A percentile compares a stretch with the other conserved stretches of the same genome.
These are phyloP conservation scores for Ustilago nuda DNA, from an alignment of 1,284 basidiomycete species.

Conservation along the genomic window DNA sequence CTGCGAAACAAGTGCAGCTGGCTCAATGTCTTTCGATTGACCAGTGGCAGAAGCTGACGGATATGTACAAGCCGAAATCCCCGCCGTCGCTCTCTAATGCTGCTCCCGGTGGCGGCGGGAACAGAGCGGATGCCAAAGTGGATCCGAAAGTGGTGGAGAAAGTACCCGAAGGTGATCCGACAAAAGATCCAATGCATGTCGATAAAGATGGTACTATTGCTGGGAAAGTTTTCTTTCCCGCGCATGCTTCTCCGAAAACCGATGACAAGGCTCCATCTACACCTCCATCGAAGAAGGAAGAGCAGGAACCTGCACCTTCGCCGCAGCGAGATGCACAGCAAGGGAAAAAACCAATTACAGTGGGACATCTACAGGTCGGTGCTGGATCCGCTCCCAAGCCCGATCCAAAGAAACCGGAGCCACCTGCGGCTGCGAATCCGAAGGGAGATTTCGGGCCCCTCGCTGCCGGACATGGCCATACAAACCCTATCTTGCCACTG, in stretches of 20 bases:
- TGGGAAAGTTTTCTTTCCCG: constrained; percentile 3
- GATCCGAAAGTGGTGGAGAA: constrained; percentile 25
- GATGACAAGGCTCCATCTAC: neutral
- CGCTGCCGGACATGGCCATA: neutral
- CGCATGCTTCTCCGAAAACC: neutral
- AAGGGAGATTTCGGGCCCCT: neutral
- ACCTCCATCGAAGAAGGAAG: neutral
- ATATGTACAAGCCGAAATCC: constrained; percentile 22
- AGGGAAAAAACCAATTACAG: too few species aligned
- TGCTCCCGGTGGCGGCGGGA: neutral
- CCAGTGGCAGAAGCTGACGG: constrained; percentile 22
- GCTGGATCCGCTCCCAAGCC: neutral
- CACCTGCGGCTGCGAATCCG: neutral
- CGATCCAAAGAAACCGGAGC: neutral
- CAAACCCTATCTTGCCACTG: neutral
- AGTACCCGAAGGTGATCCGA: neutral
- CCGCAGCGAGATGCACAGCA: neutral
- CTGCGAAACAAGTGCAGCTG: constrained; percentile 32
- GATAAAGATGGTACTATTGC: constrained; percentile 16
- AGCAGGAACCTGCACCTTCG: neutral
- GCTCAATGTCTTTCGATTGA: constrained; percentile 21
- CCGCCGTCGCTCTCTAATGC: neutral
- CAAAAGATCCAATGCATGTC: constrained; percentile 10
- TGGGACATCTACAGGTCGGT: neutral
- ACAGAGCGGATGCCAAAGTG: neutral